Evolutionary conservation across 1,284 basidiomycete genomes (phyloP).

Genomic region (Taiwanofungus camphoratus): DNA sequence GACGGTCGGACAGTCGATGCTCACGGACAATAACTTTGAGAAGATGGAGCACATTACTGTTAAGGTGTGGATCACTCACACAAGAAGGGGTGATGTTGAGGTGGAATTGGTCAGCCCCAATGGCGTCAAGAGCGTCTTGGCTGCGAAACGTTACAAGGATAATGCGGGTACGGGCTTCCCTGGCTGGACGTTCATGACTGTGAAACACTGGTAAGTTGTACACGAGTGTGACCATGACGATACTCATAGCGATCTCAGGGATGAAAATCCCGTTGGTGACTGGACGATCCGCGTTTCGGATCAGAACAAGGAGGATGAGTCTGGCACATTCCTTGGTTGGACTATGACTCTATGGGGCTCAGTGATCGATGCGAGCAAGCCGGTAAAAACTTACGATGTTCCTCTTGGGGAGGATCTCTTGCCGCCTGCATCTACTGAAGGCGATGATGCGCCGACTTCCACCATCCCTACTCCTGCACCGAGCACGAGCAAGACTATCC

Average conservation of each 20-base stretch:
- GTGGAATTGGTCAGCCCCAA: conserved; percentile 85
- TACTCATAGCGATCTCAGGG: conserved; percentile 47
- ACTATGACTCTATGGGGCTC: conserved; percentile 92
- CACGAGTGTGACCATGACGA: conserved; percentile 14
- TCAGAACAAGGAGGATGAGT: conserved; percentile 49
- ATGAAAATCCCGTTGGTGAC: conserved; percentile 86
- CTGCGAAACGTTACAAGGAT: conserved; percentile 70
- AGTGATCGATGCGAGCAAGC: conserved; percentile 61
- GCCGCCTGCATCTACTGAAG: conserved; percentile 39
- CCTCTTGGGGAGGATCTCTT: conserved; percentile 51
- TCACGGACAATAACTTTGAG: conserved; percentile 79
- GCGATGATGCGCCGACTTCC: conserved; percentile 29
- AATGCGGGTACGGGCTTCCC: conserved; percentile 68
- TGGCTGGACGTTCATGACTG: conserved; percentile 97
- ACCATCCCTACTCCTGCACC: conserved; percentile 32
- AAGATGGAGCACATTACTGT: conserved; percentile 90
- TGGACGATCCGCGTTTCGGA: conserved; percentile 91
- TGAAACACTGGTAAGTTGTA: conserved; percentile 93
- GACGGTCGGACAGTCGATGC: conserved; percentile 66
- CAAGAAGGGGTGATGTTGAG: conserved; percentile 87
- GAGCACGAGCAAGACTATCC: conserved; percentile 44
- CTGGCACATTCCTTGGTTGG: conserved; percentile 89
- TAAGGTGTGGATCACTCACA: conserved; percentile 89
- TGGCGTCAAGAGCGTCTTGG: conserved; percentile 84
- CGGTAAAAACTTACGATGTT: conserved; percentile 63